Evolutionary conservation across 176 grass and related monocot genomes (phyloP).

Genomic region (Triticum dicoccoides): DNA sequence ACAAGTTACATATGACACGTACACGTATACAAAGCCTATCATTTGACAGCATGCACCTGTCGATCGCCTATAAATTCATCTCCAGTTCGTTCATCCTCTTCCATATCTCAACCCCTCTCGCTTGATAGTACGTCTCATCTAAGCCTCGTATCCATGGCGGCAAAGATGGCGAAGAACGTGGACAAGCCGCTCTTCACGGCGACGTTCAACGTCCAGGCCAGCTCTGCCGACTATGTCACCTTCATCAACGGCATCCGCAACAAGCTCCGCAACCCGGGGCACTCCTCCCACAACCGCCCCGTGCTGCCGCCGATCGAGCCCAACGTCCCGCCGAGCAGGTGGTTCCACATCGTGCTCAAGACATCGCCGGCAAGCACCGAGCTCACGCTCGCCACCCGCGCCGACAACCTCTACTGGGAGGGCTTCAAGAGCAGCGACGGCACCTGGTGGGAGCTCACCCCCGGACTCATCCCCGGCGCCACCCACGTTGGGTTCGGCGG

Average conservation of each 20-base stretch:
- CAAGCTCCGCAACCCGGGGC: conserved; percentile 3
- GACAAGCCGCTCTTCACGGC: conserved; percentile 12
- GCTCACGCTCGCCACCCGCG: conserved; percentile 12
- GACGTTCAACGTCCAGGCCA: conserved; percentile 3
- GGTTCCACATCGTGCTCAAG: conserved; percentile 29
- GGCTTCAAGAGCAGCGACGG: conserved; percentile 18
- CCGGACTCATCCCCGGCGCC: background rate
- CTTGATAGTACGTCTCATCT: background rate
- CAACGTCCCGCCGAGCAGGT: background rate
- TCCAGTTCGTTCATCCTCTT: background rate
- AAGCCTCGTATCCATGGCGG: background rate
- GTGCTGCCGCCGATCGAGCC: conserved; percentile 18
- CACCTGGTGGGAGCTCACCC: conserved; percentile 37
- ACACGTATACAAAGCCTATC: no score
- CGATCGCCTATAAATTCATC: background rate
- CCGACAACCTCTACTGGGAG: conserved; percentile 36
- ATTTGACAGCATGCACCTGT: background rate
- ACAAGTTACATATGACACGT: no score
- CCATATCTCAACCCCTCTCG: background rate
- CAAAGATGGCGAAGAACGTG: background rate
- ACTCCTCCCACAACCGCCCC: conserved; percentile 27
- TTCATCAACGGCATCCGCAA: conserved; percentile 15
- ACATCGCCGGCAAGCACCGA: background rate
- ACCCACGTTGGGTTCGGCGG: background rate
- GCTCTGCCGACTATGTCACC: conserved; percentile 1